phyloP scores from a whole-genome alignment of 2,329 filamentous ascomycete genomes.

The Cadophora malorum region DNA sequence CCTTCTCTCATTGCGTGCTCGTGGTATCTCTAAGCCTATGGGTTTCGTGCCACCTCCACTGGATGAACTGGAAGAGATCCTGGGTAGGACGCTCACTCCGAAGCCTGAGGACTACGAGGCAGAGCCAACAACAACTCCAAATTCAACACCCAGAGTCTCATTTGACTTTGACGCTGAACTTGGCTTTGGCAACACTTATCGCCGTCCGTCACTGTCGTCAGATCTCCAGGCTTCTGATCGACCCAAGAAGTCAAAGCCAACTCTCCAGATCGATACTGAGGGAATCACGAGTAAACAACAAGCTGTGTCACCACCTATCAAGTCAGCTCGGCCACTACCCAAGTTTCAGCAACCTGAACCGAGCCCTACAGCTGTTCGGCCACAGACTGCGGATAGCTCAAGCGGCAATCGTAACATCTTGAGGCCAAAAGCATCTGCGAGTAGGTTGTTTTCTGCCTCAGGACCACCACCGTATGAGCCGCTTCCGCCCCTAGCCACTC shows the following conservation, averaged over 20 bases:
- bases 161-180: constrained; percentile 14
- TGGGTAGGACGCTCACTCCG: neutral
- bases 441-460: neutral
- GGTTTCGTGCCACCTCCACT: constrained; percentile 13
- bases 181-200: neutral
- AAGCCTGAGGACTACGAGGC: neutral
- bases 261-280: constrained; percentile 12
- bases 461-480: neutral
- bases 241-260: neutral
- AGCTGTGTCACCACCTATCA: neutral
- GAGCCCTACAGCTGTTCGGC: neutral
- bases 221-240: neutral
- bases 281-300: constrained; percentile 9
- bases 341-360: neutral
- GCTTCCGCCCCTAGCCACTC: constrained; percentile 8
- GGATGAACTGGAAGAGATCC: constrained; percentile 3
- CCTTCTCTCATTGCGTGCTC: neutral
- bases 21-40: constrained; percentile 4
- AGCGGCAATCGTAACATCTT: neutral
- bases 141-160: neutral
- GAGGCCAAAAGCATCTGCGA: constrained; percentile 4
- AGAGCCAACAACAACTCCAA: neutral
- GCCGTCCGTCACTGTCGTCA: neutral
- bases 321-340: neutral
- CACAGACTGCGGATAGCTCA: constrained; percentile 7